Conservation (phyloP, 2,329 filamentous ascomycete genomes). For the Tolypocladium amazonense region DNA sequence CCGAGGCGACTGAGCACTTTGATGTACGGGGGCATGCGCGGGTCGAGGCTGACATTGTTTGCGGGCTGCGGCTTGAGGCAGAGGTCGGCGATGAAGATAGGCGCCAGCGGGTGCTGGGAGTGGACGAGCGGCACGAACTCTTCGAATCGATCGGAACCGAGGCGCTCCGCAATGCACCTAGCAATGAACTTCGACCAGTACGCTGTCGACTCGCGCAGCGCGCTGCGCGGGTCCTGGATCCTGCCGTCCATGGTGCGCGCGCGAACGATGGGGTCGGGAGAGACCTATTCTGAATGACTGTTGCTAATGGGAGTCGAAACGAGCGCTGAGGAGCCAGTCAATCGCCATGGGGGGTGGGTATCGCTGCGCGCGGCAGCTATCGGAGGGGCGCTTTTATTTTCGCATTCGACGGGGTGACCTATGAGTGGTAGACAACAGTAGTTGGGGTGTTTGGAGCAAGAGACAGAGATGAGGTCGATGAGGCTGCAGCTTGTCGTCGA, state of each 20-base stretch:
- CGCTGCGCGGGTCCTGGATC: conserved; percentile 7
- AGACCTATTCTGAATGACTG: not conserved
- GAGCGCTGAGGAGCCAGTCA: not conserved
- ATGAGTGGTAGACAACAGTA: not conserved
- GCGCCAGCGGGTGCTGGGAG: conserved; percentile 39
- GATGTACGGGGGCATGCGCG: conserved; percentile 48
- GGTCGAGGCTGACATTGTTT: conserved; percentile 42
- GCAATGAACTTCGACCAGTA: conserved; percentile 43
- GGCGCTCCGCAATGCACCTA: conserved; percentile 37
- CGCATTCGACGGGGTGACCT: not conserved
- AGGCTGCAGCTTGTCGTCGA: not conserved
- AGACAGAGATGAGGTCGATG: not conserved
- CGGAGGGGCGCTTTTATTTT: not conserved
- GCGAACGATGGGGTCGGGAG: not conserved
- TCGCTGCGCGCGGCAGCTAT: conserved; percentile 5
- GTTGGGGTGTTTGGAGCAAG: not conserved
- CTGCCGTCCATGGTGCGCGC: conserved; percentile 15
- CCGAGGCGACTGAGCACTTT: conserved; percentile 40
- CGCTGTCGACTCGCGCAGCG: conserved; percentile 16
- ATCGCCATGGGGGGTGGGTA: not conserved
- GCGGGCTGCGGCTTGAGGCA: conserved; percentile 43
- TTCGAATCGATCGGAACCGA: conserved; percentile 43
- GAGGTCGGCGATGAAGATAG: conserved; percentile 43
- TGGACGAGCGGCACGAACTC: conserved; percentile 38
- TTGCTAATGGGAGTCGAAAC: not conserved